Conservation (phyloP, 345 rosid genomes). For the Corymbia maculata region DNA sequence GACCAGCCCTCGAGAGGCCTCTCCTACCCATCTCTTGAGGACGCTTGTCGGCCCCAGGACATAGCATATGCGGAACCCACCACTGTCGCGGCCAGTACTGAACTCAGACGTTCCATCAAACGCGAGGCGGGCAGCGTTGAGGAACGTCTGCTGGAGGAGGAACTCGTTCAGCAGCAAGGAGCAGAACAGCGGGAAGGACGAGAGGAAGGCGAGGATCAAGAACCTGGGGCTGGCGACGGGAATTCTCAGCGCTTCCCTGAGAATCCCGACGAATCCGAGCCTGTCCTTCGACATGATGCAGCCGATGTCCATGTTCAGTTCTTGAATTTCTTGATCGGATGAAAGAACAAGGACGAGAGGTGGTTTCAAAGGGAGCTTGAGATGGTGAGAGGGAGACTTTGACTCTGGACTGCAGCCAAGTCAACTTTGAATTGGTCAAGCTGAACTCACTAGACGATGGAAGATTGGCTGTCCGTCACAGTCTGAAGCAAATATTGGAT, state of each 20-base stretch:
- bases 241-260: slow-evolving; percentile 6
- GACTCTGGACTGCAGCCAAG: not conserved
- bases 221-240: slow-evolving; percentile 7
- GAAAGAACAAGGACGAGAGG: not conserved
- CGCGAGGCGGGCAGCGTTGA: not conserved
- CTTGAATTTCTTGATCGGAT: not conserved
- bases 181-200: slow-evolving; percentile 15
- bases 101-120: not conserved
- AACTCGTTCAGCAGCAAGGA: slow-evolving; percentile 6
- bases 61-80: not conserved
- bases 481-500: too few species aligned
- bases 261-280: slow-evolving; percentile 3
- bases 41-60: not conserved
- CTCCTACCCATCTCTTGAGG: not conserved
- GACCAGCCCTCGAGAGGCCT: not conserved
- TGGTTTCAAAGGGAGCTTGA: not conserved
- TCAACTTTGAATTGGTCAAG: not conserved
- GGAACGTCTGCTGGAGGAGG: slow-evolving; percentile 6
- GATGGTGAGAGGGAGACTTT: not conserved
- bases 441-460: not conserved
- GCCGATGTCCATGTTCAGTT: not conserved
- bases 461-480: too few species aligned
- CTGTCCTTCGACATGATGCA: not conserved
- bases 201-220: slow-evolving; percentile 8
- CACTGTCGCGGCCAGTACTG: not conserved